Evolutionary conservation across 2,329 filamentous ascomycete genomes (phyloP), one percentile per base, ranked within the genome.

Genomic region (Leptographium wingfieldii): DNA sequence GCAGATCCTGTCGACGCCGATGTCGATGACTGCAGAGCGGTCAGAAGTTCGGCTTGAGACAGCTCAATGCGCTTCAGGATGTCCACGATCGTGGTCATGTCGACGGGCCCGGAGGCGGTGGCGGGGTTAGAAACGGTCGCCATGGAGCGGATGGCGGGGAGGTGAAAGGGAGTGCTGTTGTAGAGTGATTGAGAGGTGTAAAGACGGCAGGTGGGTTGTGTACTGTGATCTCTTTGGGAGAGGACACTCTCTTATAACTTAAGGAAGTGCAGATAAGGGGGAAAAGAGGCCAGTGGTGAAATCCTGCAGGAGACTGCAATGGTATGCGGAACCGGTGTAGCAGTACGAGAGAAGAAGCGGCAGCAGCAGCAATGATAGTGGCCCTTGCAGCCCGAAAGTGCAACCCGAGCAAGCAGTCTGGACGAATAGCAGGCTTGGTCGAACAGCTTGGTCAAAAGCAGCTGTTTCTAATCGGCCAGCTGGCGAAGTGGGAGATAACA

Each of bases 31-130:
- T 77, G 71, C 31, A 79, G 66, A 4, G 72, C 73, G 27, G 71
- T 68, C 40, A 76, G 63, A 22, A 79, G 68, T 56, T 73, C 70
- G 12, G 70, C 64, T 63, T 79, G 77, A 19, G 70, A 72, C 59
- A 73, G 69, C 60, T 74, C 72, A 40, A 79, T 75, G 56, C 65
- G 66, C 61, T 69, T 67, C 61, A 73, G 59, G 19, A 68, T 66
- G 43, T 64, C 61, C 59, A 68, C 66, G 22, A 72, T 64, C 46
- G 76, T 70, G 46, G 70, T 71, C 59, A 77, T 64, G 40, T 60
- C 65, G 53, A 51, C 53, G 9, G 57, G 55, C 25, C 55, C 59
- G 25, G 57, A 49, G 49, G 51, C 31, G 46, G 59, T 29, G 14
- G 38, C 27, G 25, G 57, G 43, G 0, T 35, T 22, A 31, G 43